Base-by-base conservation (phyloP, 805 yeast genomes). In the Hanseniaspora meyeri region DNA sequence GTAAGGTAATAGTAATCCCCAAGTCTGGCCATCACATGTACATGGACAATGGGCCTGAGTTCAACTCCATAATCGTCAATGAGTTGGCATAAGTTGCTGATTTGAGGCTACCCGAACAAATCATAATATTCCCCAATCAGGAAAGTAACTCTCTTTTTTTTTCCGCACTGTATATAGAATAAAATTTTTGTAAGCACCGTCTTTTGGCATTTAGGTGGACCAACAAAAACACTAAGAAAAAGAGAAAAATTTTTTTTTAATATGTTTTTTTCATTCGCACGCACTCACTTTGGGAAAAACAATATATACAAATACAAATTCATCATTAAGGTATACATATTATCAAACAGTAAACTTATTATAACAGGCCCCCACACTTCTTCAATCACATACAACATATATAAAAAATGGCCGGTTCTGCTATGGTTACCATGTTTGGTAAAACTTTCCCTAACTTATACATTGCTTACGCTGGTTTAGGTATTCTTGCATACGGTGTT, bases 1-100 rank as follows among this genome's bases (percentile, higher is more conserved):
- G 72, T 55, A 66, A 65, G 20, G 74, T 77, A 7, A 59, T 67
- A 29, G 69, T 72, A 48, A 71, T 86, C 17, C 74, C 74, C 14
- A 72, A 79, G 59, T 74, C 85, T 4, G 95, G 95, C 1, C 95
- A 86, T 67, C 95, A 86, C 65, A 62, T 86, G n/a, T 86, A 85
- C 64, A 70, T 86, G 59, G 95, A 86, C 65, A 84, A 84, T 63
- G 70, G 73, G 49, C 59, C 64, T 11, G 72, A 62, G 32, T 86
- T 86, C 64, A 83, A 85, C 64, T 60, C 68, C 10, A 58, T 78
- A 58, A 65, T 84, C 37, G 56, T 73, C 2, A 61, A 71, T 5
- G 85, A 83, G 64, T 80, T 84, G 86, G 61, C n/a, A 4, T 42
- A 31, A 24, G 11, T 32, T 32, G 16, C 17, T 6, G 36, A 12